Percentiles rank a stretch among this genome's conserved stretches.
These are phyloP conservation scores for Fusarium albidum DNA, from an alignment of 2,329 filamentous ascomycete species.

Conservation along the genomic window DNA sequence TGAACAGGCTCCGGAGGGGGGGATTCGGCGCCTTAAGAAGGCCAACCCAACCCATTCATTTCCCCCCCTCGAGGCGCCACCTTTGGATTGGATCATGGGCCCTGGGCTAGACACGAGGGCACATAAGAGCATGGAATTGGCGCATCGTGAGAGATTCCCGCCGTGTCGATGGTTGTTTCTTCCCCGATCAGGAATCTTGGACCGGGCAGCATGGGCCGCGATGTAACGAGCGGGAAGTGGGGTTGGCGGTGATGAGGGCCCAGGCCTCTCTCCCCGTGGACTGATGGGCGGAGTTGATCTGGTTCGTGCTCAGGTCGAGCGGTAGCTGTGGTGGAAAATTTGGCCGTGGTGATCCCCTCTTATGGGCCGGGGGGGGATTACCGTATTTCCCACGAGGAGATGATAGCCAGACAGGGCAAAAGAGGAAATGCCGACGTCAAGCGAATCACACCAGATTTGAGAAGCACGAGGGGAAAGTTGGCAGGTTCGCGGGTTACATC, in stretches of 20 bases:
- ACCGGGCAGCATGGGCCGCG: slow-evolving; percentile 24
- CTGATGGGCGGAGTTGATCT: slow-evolving; percentile 3
- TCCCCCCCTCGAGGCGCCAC: slow-evolving; percentile 12
- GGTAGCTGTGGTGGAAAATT: not conserved
- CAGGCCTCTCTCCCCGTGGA: slow-evolving; percentile 15
- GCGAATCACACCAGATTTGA: no score
- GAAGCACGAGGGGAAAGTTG: no score
- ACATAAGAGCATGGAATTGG: slow-evolving; percentile 36
- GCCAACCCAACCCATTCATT: no score
- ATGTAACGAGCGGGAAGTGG: slow-evolving; percentile 28
- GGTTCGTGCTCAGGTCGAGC: not conserved
- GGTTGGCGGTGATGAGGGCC: slow-evolving; percentile 11
- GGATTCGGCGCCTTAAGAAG: slow-evolving; percentile 16
- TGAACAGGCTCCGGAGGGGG: not conserved
- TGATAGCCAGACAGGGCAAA: not conserved
- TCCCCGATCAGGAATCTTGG: slow-evolving; percentile 35
- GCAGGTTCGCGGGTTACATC: no score
- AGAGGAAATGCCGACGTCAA: no score
- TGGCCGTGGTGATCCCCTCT: slow-evolving; percentile 5
- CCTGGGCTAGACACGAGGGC: slow-evolving; percentile 25
- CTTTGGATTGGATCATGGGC: slow-evolving; percentile 19
- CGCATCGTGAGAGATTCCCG: slow-evolving; percentile 26
- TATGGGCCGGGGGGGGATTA: slow-evolving; percentile 1
- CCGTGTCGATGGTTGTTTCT: slow-evolving; percentile 19
- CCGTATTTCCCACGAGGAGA: not conserved